Evolutionary conservation across 176 grass and related monocot species (phyloP), one percentile per base, ranked within the genome.

Genomic region (Pontederia crassipes): DNA sequence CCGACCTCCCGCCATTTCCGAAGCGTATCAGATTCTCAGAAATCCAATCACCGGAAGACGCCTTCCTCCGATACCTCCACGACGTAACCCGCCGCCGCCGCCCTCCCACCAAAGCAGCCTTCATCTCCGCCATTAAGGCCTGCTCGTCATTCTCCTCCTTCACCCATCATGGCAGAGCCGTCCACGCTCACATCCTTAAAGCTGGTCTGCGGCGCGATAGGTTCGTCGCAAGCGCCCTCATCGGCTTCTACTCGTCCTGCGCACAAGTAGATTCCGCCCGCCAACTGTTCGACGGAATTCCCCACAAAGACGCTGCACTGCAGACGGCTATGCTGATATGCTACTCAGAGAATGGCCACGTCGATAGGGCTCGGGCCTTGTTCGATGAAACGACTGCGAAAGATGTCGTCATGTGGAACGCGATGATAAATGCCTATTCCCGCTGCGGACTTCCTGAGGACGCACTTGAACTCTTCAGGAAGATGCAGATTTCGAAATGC

Each of bases 131-230:
- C 48, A 64, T 80, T 24, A 80, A 62, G 26, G 71, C 63, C 2
- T 62, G 63, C 50, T 55, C 77, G 20, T 54, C 48, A 26, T 62
- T 69, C 40, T 46, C 56, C 11, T 55, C 72, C 20, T 24, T 24
- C 58, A 27, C 59, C 56, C 12, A 20, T 46, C 18, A 61, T 17
- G 77, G 77, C 28, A 67, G 70, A 80, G 54, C 77, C 8, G 63
- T 80, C 65, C 76, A 79, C 17, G 59, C 76, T 10, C 54, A 64
- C 45, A 54, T 78, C 52, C 59, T 78, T 12, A 78, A 79, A 66
- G 47, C 58, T 17, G 77, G 69, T 18, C 27, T 79, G 9, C 55
- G 18, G 3, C 9, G 15, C 11, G 77, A 79, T 40, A 35, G 70
- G 15, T 79, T 79, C 59, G 45, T 74, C 4, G 70, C 61, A 11